phyloP scores from a whole-genome alignment of 2,329 filamentous ascomycete species.

The Ophiosphaerella narmari region DNA sequence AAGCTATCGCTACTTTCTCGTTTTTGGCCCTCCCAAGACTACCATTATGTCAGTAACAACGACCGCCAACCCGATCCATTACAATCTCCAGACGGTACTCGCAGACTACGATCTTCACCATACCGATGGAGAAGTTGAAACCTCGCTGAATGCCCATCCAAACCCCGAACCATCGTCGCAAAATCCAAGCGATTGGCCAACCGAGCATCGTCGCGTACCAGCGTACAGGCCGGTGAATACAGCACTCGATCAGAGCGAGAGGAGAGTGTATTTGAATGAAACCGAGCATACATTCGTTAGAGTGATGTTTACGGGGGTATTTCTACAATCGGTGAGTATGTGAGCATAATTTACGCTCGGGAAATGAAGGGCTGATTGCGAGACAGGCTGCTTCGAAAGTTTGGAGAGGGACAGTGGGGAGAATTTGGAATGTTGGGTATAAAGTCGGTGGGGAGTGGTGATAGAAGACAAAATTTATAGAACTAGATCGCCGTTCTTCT shows the following conservation, averaged over 20 bases:
- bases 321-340: conserved; percentile 49
- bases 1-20: conserved; percentile 14
- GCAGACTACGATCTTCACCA: conserved; percentile 56
- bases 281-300: conserved; percentile 55
- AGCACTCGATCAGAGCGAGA: conserved; percentile 47
- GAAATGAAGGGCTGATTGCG: background rate
- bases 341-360: background rate
- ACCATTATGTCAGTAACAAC: conserved; percentile 52
- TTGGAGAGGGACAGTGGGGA: conserved; percentile 58
- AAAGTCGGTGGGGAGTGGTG: conserved; percentile 60
- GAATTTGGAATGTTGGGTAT: conserved; percentile 56
- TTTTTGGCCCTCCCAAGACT: background rate
- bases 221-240: conserved; percentile 53
- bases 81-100: conserved; percentile 45
- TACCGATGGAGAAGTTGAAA: conserved; percentile 35
- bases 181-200: conserved; percentile 51
- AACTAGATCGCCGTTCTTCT: no score
- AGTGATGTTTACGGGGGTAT: conserved; percentile 57
- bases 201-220: conserved; percentile 54
- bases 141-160: conserved; percentile 33
- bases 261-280: conserved; percentile 52
- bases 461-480: background rate
- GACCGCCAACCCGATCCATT: conserved; percentile 46
- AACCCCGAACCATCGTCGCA: conserved; percentile 32
- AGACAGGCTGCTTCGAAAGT: conserved; percentile 48